Evolutionary conservation across 345 rosid species (phyloP), one percentile per base, ranked within the genome.

Genomic region (Gossypium herbaceum): DNA sequence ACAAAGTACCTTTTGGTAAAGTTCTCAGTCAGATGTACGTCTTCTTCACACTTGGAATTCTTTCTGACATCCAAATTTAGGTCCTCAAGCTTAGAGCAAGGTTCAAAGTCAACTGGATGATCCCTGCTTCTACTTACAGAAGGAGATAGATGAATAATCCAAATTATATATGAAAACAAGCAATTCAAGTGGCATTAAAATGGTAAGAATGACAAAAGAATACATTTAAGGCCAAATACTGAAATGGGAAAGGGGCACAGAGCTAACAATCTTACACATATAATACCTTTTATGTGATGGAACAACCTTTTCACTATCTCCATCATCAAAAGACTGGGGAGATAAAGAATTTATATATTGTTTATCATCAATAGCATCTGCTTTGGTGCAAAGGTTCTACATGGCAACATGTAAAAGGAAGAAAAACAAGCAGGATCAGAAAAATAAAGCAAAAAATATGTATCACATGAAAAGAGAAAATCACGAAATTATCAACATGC

Each of bases 21-120:
- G 56, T 80, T 76, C 47, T 80, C 86, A 12, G 54, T 51, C 19
- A 79, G 68, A 80, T 60, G 65, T 69, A 66, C 75, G 51, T 85
- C 84, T 34, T 75, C 86, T 66, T 73, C 56, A 55, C 76, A 82
- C 62, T 77, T 79, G 34, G 83, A 72, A 72, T 80, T 79, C 86
- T 85, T 88, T 78, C 82, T 80, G 70, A 87, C 92, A 76, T 88
- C 91, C 90, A 91, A 84, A 83, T 85, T 91, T 63, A 89, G 86
- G 80, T 85, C 90, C 88, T 83, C 91, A 1, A 91, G 92, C 90
- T 86, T 89, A 78, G 88, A 85, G 85, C 93, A 87, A 68, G 93
- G 90, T 71, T 88, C 97, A 81, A 88, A 91, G 69, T 86, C 89
- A 83, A 75, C 68, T 12, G 85, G 81, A 74, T 66, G 74, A 61